Evolutionary conservation across 345 rosid genomes (phyloP).

Genomic region (Gossypium herbaceum): DNA sequence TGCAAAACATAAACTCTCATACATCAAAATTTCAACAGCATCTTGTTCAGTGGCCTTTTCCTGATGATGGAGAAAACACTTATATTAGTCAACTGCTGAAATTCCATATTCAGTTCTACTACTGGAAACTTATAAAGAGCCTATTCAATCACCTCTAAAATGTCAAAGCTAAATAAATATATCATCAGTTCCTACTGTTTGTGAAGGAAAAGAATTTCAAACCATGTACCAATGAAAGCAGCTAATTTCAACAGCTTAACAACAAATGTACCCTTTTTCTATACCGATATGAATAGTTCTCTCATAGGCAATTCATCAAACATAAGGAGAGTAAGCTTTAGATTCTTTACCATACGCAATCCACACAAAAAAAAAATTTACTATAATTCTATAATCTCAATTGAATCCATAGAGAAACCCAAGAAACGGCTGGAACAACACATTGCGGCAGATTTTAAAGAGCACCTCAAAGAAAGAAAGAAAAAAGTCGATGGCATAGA

Average conservation of each 20-base stretch:
- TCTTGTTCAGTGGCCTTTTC: conserved; percentile 78
- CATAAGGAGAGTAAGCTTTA: neutral
- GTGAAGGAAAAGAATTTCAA: neutral
- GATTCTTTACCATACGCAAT: neutral
- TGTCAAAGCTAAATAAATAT: neutral
- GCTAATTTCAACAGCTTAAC: neutral
- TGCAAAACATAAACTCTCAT: conserved; percentile 33
- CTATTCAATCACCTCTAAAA: neutral
- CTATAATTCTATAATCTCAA: neutral
- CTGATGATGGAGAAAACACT: conserved; percentile 26
- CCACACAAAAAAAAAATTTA: neutral
- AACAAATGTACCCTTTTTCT: neutral
- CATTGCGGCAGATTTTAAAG: neutral
- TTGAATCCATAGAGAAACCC: neutral
- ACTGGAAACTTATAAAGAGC: neutral
- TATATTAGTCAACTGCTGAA: neutral
- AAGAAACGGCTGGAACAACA: neutral
- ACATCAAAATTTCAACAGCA: neutral
- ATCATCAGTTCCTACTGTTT: neutral
- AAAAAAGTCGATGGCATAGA: neutral
- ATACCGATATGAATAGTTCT: neutral
- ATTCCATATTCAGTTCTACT: neutral
- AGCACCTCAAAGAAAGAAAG: neutral
- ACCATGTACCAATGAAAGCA: neutral
- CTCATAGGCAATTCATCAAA: conserved; percentile 8